These are phyloP conservation scores for Tuber borchii DNA, from an alignment of 495 filamentous ascomycete genomes.

Conservation along the genomic window DNA sequence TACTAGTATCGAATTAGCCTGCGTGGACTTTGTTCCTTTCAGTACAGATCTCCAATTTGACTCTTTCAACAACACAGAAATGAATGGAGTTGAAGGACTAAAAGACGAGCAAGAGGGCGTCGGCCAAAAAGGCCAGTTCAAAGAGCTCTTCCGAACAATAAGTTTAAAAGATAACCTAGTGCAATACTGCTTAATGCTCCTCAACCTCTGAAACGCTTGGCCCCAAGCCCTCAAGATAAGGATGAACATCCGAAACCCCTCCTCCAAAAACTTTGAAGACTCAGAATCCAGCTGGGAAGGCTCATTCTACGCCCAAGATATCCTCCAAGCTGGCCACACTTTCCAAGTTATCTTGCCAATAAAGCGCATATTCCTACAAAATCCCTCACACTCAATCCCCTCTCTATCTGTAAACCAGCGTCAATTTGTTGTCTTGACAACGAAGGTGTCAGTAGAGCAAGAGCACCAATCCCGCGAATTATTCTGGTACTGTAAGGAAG, in stretches of 20 bases:
- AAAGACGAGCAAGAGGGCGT: conserved; percentile 33
- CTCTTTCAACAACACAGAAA: conserved; percentile 44
- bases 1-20: conserved; percentile 71
- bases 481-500: conserved; percentile 86
- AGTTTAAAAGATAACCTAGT: conserved; percentile 31
- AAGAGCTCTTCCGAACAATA: conserved; percentile 34
- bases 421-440: conserved; percentile 81
- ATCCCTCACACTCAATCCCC: conserved; percentile 72
- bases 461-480: conserved; percentile 73
- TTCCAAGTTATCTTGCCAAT: conserved; percentile 70
- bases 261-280: conserved; percentile 29
- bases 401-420: conserved; percentile 69
- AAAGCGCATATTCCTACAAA: conserved; percentile 65
- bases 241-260: conserved; percentile 43
- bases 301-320: conserved; percentile 48
- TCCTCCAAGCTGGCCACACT: conserved; percentile 70
- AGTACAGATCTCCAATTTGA: conserved; percentile 47
- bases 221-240: conserved; percentile 63
- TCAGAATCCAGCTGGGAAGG: conserved; percentile 20
- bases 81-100: conserved; percentile 31
- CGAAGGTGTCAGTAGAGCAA: conserved; percentile 67
- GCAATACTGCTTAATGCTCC: conserved; percentile 68
- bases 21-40: conserved; percentile 72
- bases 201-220: conserved; percentile 87
- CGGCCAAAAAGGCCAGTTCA: conserved; percentile 38